Conservation (phyloP, 345 rosid genomes). For the Rhodomyrtus tomentosa region DNA sequence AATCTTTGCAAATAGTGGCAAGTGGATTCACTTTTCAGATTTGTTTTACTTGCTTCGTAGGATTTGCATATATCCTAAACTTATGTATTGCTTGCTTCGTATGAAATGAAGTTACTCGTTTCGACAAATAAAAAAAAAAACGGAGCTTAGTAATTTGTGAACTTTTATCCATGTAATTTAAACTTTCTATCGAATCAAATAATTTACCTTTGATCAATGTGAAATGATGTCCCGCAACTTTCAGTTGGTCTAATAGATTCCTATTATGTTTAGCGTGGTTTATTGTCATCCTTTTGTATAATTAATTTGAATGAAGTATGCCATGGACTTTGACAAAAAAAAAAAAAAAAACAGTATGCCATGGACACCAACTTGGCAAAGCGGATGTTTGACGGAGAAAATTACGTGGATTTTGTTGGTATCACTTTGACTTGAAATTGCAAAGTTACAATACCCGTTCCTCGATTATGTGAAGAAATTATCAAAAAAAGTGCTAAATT, state of each 20-base stretch:
- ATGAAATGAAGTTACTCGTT: too few relatives aligned
- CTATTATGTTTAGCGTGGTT: background rate
- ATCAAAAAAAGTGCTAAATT: too few relatives aligned
- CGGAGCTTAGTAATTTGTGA: too few relatives aligned
- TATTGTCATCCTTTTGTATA: background rate
- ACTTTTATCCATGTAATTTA: background rate
- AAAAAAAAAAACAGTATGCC: too few relatives aligned
- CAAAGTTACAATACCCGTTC: background rate
- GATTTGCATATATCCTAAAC: too few relatives aligned
- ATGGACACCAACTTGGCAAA: background rate
- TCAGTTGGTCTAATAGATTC: background rate
- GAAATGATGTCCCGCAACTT: background rate
- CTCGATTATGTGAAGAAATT: too few relatives aligned
- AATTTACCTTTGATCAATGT: background rate
- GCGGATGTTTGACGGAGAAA: background rate
- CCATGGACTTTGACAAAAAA: too few relatives aligned
- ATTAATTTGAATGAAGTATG: background rate
- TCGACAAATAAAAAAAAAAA: too few relatives aligned
- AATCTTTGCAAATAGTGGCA: too few relatives aligned
- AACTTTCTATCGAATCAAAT: background rate
- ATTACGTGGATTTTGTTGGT: background rate
- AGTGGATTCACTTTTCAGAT: too few relatives aligned
- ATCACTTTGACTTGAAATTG: background rate
- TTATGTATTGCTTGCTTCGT: too few relatives aligned
- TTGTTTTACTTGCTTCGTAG: too few relatives aligned